A percentile compares a stretch with the other conserved stretches of the same genome.
These are phyloP conservation scores for Phytophthora ohioensis DNA, from an alignment of 352 stramenopile genomes.

Conservation along the genomic window DNA sequence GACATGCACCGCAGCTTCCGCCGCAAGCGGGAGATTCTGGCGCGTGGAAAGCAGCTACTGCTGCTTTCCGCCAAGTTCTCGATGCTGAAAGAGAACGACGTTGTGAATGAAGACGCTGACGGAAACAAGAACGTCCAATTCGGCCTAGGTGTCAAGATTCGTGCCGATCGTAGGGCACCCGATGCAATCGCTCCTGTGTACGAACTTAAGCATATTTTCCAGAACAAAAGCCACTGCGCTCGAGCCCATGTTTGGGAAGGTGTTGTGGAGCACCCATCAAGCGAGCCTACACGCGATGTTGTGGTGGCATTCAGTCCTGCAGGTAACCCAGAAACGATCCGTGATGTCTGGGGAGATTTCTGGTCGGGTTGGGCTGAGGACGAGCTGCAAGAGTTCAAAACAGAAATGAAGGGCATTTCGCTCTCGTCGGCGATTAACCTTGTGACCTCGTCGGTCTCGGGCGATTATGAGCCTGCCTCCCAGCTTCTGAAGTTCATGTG, in stretches of 20 bases:
- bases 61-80: conserved; percentile 89
- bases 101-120: conserved; percentile 87
- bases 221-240: conserved; percentile 86
- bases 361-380: conserved; percentile 89
- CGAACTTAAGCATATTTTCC: conserved; percentile 87
- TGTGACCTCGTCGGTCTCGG: conserved; percentile 81
- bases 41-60: conserved; percentile 80
- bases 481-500: conserved; percentile 84
- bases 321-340: conserved; percentile 83
- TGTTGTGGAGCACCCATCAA: conserved; percentile 48
- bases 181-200: conserved; percentile 69
- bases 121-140: conserved; percentile 91
- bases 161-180: conserved; percentile 60
- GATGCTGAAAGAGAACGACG: conserved; percentile 88
- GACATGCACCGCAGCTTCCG: conserved; percentile 83
- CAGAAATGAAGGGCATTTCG: conserved; percentile 80
- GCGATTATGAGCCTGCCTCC: conserved; percentile 79
- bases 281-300: conserved; percentile 58
- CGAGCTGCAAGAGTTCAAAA: conserved; percentile 83
- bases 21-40: conserved; percentile 75
- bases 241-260: conserved; percentile 84
- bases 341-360: conserved; percentile 86
- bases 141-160: conserved; percentile 78
- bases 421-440: conserved; percentile 79
- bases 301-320: conserved; percentile 86